Evolutionary conservation across 805 yeast species (phyloP), one percentile per base, ranked within the genome.

Genomic region (Nakazawaea peltata): DNA sequence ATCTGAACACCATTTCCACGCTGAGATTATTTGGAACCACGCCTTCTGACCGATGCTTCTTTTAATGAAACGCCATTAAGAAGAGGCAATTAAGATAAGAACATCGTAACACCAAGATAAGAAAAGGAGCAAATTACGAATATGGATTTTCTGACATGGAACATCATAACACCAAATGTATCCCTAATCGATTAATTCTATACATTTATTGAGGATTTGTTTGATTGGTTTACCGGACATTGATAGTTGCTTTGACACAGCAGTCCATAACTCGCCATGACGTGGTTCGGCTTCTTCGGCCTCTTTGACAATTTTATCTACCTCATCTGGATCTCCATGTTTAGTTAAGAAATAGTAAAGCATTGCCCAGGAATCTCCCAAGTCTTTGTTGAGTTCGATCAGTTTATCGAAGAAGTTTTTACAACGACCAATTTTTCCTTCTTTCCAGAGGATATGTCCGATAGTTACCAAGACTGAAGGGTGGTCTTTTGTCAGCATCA

Each of bases 321-420:
- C 29, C 11, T 69, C 76, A 2, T 51, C 57, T 4, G 47, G 50
- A 4, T 53, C 44, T 2, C 67, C 70, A 32, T 57, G 59, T 41
- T 64, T 68, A 15, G 44, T 33, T 29, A 63, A 38, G 42, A 69
- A 73, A 19, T 65, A 61, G 45, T 71, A 73, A 32, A 65, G 48
- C 80, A 86, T 79, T 1, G 75, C 71, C 81, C 94, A 86, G 3
- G 68, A 56, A 54, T 88, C 97, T 4, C 95, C 97, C 49, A 63
- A 71, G n/a, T 56, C 61, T 1, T 61, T 53, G 37, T 77, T 75
- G 2, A 65, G 61, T n/a, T 57, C 61, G 9, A 79, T 50, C 0
- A 92, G 82, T 35, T 81, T 63, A 32, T 79, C 80, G 37, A 86
- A 71, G 86, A 95, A 88, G 11, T 77, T 66, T 37, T 64, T 60